phyloP scores from a whole-genome alignment of 2,329 filamentous ascomycete genomes.

The Fusarium sacchari region DNA sequence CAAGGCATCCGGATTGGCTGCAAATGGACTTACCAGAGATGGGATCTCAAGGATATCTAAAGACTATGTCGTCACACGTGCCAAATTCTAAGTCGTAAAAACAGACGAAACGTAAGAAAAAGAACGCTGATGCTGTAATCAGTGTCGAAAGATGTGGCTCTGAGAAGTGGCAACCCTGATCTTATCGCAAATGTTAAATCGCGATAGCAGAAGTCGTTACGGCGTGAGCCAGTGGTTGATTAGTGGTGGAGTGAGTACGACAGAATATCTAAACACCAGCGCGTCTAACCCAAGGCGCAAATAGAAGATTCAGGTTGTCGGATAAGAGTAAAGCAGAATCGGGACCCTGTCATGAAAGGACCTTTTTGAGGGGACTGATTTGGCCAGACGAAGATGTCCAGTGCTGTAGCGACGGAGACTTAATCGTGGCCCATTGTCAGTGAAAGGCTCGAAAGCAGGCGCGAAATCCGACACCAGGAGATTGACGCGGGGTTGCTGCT shows the following conservation, averaged over 20 bases:
- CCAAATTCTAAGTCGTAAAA: constrained; percentile 45
- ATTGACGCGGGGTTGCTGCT: constrained; percentile 42
- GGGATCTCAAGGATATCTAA: constrained; percentile 45
- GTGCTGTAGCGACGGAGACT: constrained; percentile 40
- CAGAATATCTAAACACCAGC: constrained; percentile 52
- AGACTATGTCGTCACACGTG: constrained; percentile 40
- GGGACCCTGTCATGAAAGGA: constrained; percentile 44
- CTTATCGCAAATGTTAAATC: constrained; percentile 33
- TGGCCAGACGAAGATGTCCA: constrained; percentile 25
- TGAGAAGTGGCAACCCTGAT: constrained; percentile 35
- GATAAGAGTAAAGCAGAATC: constrained; percentile 32
- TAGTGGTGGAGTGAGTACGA: constrained; percentile 37
- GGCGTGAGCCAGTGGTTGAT: constrained; percentile 39
- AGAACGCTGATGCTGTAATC: constrained; percentile 25
- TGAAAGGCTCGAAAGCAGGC: constrained; percentile 43
- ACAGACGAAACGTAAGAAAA: constrained; percentile 37
- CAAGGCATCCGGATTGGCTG: constrained; percentile 5
- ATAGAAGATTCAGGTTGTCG: constrained; percentile 42
- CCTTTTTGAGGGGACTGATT: constrained; percentile 13
- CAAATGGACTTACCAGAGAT: constrained; percentile 37
- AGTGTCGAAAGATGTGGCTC: constrained; percentile 29
- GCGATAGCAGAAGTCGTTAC: constrained; percentile 30
- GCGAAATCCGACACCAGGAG: constrained; percentile 39
- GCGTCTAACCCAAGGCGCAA: constrained; percentile 53
- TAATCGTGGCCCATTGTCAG: constrained; percentile 51